Evolutionary conservation across 129 eudicot species (phyloP).

Genomic region (Escallonia rubra): DNA sequence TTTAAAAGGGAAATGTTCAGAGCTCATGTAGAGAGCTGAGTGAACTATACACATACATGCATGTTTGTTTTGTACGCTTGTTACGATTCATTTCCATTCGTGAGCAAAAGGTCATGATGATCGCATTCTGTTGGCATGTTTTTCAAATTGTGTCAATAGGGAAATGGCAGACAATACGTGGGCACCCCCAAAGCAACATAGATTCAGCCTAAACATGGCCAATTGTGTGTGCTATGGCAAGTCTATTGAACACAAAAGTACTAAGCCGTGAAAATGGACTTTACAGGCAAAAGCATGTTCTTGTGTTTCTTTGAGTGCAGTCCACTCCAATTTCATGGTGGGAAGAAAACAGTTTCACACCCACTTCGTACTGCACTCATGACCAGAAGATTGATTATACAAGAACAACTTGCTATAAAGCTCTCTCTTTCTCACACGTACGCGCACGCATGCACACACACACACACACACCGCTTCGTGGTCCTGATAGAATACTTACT

Average conservation of each 20-base stretch:
- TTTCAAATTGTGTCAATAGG: neutral
- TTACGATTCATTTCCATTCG: slow-evolving; percentile 56
- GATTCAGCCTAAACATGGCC: slow-evolving; percentile 8
- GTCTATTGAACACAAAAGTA: slow-evolving; percentile 23
- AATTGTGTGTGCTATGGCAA: slow-evolving; percentile 21
- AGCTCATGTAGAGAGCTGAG: no score
- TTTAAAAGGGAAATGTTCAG: no score
- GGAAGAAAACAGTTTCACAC: slow-evolving; percentile 28
- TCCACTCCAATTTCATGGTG: slow-evolving; percentile 51
- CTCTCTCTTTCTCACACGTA: neutral
- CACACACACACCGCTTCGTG: neutral
- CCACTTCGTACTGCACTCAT: slow-evolving; percentile 6
- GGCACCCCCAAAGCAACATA: slow-evolving; percentile 19
- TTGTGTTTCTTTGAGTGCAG: slow-evolving; percentile 75
- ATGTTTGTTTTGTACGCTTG: neutral
- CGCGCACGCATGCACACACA: neutral
- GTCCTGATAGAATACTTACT: no score
- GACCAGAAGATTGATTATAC: neutral
- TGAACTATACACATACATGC: neutral
- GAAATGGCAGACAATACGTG: slow-evolving; percentile 22
- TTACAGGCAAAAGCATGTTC: slow-evolving; percentile 34
- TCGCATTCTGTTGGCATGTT: slow-evolving; percentile 15
- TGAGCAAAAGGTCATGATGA: slow-evolving; percentile 36
- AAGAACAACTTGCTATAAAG: neutral
- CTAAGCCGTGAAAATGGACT: slow-evolving; percentile 55